These are phyloP conservation scores for Beta vulgaris DNA, from an alignment of 148 eudicot genomes.

Conservation along the genomic window DNA sequence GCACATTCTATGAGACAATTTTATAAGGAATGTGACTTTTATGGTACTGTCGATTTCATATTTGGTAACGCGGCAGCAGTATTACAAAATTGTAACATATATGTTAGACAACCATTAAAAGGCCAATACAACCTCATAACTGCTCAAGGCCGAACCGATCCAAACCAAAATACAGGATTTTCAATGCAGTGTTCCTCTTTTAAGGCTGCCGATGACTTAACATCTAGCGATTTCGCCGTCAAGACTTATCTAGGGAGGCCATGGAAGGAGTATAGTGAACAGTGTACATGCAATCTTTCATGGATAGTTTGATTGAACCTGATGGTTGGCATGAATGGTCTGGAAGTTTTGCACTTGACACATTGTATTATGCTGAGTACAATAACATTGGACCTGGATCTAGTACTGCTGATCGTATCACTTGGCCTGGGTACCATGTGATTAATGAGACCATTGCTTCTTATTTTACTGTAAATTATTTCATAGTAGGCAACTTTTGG, in stretches of 20 bases:
- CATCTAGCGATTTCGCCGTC: conserved; percentile 1
- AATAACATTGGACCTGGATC: conserved; percentile 39
- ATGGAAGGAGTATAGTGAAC: conserved; percentile 42
- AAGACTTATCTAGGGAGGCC: conserved; percentile 41
- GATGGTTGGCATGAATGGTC: conserved; percentile 40
- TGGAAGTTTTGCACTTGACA: conserved; percentile 32
- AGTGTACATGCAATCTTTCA: conserved; percentile 29
- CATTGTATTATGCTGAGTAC: conserved; percentile 41
- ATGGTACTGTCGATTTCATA: conserved; percentile 46
- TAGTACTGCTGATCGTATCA: conserved; percentile 21
- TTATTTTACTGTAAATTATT: conserved; percentile 23
- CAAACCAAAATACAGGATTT: conserved; percentile 34
- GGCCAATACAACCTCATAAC: conserved; percentile 30
- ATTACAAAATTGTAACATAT: conserved; percentile 34
- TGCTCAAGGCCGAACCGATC: conserved; percentile 43
- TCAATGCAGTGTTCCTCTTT: conserved; percentile 34
- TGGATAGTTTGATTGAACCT: conserved; percentile 32
- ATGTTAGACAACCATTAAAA: conserved; percentile 22
- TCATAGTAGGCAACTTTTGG: conserved; percentile 25
- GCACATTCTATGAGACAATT: conserved; percentile 39
- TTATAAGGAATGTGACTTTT: conserved; percentile 36
- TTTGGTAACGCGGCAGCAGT: conserved; percentile 39
- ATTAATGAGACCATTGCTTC: conserved; percentile 9
- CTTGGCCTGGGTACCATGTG: conserved; percentile 41
- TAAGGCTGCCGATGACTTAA: conserved; percentile 24